Evolutionary conservation across 2,329 filamentous ascomycete species (phyloP), one percentile per base, ranked within the genome.

Genomic region (Colletotrichum sidae): DNA sequence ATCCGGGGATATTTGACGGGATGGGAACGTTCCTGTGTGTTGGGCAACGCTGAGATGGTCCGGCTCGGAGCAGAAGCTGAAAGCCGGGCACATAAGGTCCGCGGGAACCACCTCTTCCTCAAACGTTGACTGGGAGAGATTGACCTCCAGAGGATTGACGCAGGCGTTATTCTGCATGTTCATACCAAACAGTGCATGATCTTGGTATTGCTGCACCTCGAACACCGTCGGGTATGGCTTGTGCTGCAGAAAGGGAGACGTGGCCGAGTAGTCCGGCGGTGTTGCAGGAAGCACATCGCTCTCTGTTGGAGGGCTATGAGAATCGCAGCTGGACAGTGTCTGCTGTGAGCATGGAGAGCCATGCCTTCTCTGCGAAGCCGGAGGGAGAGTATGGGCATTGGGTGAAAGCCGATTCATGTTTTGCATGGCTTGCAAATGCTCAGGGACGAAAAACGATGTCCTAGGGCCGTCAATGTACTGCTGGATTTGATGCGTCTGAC

Each of bases 251-350:
- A 69, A 76, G 1, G 76, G 75, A n/a, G 77, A 72, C 50, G 75
- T 69, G 15, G 73, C 51, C 34, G 73, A 70, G 37, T 73, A 70
- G 47, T 80, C 80, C 11, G 75, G 72, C 2, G 79, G 79, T 2
- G 81, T 81, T 35, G 73, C 71, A 9, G 79, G 80, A 55, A 73
- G 76, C 33, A 74, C 72, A 55, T 83, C 80, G 59, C 75, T 76
- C n/a, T 81, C 79, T 5, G 76, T 71, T 4, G 73, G 74, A 13
- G 79, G 79, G 42, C 79, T 82, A 25, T 74, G 72, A 34, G 71
- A 73, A 55, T 75, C 77, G 61, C 78, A 76, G 60, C 76, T 77
- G 25, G 78, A 78, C 5, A 77, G 75, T 13, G 74, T 72, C 35
- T 77, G 73, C 11, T 78, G 78, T 15, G 77, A 80, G 11, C 76